Conservation (phyloP, 2,329 filamentous ascomycete genomes). For the Colletotrichum aenigma region DNA sequence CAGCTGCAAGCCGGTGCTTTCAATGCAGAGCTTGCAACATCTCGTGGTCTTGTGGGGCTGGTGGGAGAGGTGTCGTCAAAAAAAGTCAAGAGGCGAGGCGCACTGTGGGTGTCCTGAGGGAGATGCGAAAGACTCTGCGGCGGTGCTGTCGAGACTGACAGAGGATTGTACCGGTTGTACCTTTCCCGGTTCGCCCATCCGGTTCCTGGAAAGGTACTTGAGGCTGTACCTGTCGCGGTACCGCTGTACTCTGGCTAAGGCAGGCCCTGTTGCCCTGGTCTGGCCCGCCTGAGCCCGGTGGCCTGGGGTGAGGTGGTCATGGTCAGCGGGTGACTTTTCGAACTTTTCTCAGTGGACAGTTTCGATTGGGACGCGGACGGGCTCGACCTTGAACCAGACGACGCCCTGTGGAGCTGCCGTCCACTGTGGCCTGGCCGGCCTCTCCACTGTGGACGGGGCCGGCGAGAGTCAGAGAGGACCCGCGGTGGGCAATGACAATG, state of each 20-base stretch:
- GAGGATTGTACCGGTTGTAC: not conserved
- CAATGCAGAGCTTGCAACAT: constrained; percentile 19
- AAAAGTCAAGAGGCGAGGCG: not conserved
- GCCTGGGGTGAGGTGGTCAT: constrained; percentile 7
- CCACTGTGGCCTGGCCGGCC: not conserved
- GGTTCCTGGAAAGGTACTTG: constrained; percentile 17
- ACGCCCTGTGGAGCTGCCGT: constrained; percentile 5
- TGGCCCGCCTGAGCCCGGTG: constrained; percentile 15
- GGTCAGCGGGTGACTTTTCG: constrained; percentile 21
- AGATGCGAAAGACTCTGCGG: not conserved
- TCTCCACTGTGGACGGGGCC: not conserved
- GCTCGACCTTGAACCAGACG: constrained; percentile 14
- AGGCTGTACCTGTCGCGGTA: not conserved
- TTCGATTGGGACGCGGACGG: constrained; percentile 17
- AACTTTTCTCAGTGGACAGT: constrained; percentile 22
- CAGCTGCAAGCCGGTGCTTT: constrained; percentile 11
- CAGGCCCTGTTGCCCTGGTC: not conserved
- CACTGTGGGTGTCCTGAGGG: not conserved
- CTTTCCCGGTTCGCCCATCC: constrained; percentile 13
- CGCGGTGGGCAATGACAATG: not conserved
- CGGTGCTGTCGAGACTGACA: not conserved
- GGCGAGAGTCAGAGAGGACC: not conserved
- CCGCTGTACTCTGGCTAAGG: not conserved
- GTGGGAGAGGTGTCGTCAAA: not conserved
- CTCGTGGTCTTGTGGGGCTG: constrained; percentile 16